Evolutionary conservation across 2,329 filamentous ascomycete genomes (phyloP).

Genomic region (Pochonia chlamydosporia): DNA sequence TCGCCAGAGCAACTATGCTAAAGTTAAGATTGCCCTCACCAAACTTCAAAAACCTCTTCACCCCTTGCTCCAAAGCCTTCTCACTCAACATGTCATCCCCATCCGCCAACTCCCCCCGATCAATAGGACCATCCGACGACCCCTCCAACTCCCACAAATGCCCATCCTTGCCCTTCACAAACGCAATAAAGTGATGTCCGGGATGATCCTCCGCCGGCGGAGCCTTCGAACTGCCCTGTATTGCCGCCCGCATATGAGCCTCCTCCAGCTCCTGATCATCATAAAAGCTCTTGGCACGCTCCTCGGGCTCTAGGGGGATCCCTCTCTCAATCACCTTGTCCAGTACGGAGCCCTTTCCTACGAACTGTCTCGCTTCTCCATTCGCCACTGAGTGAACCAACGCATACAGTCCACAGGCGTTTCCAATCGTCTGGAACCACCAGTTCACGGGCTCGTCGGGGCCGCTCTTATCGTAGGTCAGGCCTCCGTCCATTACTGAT

Average conservation of each 20-base stretch:
- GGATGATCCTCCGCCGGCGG: conserved; percentile 55
- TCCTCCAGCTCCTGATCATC: conserved; percentile 63
- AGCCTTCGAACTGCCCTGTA: conserved; percentile 59
- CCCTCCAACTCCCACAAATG: conserved; percentile 79
- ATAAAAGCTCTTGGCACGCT: conserved; percentile 66
- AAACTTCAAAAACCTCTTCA: conserved; percentile 36
- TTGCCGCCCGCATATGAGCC: conserved; percentile 66
- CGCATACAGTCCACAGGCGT: conserved; percentile 76
- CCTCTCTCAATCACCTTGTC: conserved; percentile 56
- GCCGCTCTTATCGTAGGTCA: conserved; percentile 27
- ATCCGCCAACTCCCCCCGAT: conserved; percentile 50
- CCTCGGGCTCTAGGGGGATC: conserved; percentile 50
- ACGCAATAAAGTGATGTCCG: conserved; percentile 76
- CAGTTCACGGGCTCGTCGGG: conserved; percentile 63
- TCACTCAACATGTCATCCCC: conserved; percentile 61
- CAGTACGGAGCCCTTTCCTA: conserved; percentile 49
- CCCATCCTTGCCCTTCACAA: conserved; percentile 61
- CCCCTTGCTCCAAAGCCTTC: conserved; percentile 58
- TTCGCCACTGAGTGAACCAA: conserved; percentile 70
- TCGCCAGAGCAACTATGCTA: conserved; percentile 31
- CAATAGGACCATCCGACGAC: conserved; percentile 63
- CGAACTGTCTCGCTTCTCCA: conserved; percentile 51
- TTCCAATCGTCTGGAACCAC: conserved; percentile 81
- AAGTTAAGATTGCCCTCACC: conserved; percentile 30
- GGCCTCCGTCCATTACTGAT: conserved; percentile 11